Evolutionary conservation across 1,284 basidiomycete genomes (phyloP), one percentile per base, ranked within the genome.

Genomic region (Cryptococcus hybrid): DNA sequence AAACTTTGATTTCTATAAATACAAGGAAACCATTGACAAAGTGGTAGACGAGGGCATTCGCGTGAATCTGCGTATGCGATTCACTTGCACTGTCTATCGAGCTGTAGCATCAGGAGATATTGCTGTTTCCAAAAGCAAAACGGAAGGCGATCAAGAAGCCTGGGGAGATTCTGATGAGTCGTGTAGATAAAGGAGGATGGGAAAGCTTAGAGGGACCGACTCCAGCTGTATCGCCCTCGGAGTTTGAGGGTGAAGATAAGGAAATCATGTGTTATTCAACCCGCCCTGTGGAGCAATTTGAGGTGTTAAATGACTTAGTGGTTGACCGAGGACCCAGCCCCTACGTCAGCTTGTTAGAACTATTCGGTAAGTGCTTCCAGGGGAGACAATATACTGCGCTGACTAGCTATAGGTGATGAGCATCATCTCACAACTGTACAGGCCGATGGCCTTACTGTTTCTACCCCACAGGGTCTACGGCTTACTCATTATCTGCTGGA

Each of bases 371-470:
- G 87, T 35, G n/a, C 38, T 30, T 47, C 7, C 12, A 5, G 11
- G 6, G 12, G 11, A 30, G 30, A 30, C 30, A 30, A 30, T 40
- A 34, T 7, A 49, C 53, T 59, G 55, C 55, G 7, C 24, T 48
- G 47, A 34, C 13, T 30, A 13, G 5, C 8, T 35, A 7, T 61
- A 96, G 93, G 92, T 59, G 96, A 99, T 71, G 95, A 99, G 67
- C 92, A 98, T 75, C 96, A 99, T 80, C 88, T 99, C 84, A 99
- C 96, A 0, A 99, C 96, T 0, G 96, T 98, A 0, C 96, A 99
- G 79, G 96, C 95, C 0, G 96, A 99, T 72, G 96, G 96, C 2
- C 80, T 99, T 34, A 94, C 90, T 37, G 89, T 99, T 12, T 90
- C 96, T 2, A 99, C 95, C 95, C 95, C 1, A 99, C 95, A 0